phyloP scores from a whole-genome alignment of 2,329 filamentous ascomycete species.

The Penicillium brevicompactum region DNA sequence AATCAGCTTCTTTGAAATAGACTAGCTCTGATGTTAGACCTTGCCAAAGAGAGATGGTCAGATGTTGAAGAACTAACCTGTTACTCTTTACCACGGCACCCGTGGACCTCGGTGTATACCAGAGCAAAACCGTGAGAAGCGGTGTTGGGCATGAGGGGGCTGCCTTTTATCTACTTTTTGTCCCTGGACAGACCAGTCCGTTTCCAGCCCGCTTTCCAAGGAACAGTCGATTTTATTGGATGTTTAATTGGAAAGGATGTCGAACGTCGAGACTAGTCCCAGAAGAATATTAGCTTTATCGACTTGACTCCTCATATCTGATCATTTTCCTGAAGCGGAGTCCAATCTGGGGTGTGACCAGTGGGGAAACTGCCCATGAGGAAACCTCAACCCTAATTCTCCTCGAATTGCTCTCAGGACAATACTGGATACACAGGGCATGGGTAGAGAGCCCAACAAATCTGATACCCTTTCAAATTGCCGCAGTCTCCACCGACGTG shows the following conservation, averaged over 20 bases:
- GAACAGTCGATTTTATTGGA: conserved; percentile 3
- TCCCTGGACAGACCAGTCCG: not conserved
- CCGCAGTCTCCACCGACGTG: not conserved
- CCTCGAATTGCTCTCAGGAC: not conserved
- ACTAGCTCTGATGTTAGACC: not conserved
- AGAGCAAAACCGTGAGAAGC: not conserved
- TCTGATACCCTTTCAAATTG: not conserved
- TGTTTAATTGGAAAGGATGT: not conserved
- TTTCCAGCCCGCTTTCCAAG: conserved; percentile 9
- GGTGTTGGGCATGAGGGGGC: not conserved
- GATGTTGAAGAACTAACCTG: too few relatives aligned
- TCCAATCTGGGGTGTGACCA: conserved; percentile 7
- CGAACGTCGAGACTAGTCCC: not conserved
- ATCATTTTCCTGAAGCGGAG: conserved; percentile 19
- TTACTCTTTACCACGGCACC: too few relatives aligned
- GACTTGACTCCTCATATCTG: not conserved
- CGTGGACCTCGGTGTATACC: not conserved
- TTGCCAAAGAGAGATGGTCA: too few relatives aligned
- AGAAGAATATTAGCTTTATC: not conserved
- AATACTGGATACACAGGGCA: not conserved
- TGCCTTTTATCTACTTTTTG: conserved; percentile 14
- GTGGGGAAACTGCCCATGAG: conserved; percentile 12
- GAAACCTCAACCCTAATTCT: conserved; percentile 1
- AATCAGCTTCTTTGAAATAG: not conserved
- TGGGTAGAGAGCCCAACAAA: not conserved